Evolutionary conservation across 495 filamentous ascomycete species (phyloP).

Genomic region (Cercophora newfieldiana): DNA sequence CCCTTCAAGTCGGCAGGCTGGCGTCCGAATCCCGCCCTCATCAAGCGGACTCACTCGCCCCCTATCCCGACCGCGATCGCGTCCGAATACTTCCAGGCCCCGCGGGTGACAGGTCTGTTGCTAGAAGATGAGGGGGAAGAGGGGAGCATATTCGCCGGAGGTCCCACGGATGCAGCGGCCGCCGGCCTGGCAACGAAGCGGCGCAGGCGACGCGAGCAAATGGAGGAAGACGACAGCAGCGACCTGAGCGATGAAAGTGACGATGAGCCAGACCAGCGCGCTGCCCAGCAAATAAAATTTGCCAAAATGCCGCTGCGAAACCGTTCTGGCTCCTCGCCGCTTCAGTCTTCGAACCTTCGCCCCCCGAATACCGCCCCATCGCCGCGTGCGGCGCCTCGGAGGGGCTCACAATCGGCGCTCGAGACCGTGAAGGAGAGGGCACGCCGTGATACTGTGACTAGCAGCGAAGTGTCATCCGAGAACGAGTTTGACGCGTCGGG

Average conservation of each 20-base stretch:
- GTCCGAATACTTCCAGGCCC: conserved; percentile 90
- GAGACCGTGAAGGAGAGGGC: conserved; percentile 73
- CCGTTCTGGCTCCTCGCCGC: conserved; percentile 84
- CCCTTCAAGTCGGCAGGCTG: conserved; percentile 95
- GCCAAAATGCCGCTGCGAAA: conserved; percentile 88
- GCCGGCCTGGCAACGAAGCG: conserved; percentile 60
- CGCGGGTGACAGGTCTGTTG: conserved; percentile 49
- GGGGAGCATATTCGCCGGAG: conserved; percentile 74
- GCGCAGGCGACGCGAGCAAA: conserved; percentile 66
- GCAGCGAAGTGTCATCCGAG: conserved; percentile 89
- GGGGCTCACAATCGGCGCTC: conserved; percentile 75
- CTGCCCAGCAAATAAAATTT: conserved; percentile 85
- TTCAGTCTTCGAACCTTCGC: conserved; percentile 59
- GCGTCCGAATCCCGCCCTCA: conserved; percentile 70
- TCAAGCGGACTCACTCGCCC: conserved; percentile 92
- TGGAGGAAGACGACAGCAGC: conserved; percentile 95
- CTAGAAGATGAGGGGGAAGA: conserved; percentile 80
- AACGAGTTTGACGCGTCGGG: conserved; percentile 74
- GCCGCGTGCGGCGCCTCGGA: conserved; percentile 42
- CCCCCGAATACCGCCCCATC: conserved; percentile 41
- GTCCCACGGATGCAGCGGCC: conserved; percentile 71
- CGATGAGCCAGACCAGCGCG: conserved; percentile 72
- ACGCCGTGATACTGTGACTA: conserved; percentile 82
- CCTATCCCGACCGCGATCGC: conserved; percentile 89
- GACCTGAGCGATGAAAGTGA: conserved; percentile 96